Evolutionary conservation across 257 asterid genomes (phyloP).

Genomic region (Coffea eugenioides): DNA sequence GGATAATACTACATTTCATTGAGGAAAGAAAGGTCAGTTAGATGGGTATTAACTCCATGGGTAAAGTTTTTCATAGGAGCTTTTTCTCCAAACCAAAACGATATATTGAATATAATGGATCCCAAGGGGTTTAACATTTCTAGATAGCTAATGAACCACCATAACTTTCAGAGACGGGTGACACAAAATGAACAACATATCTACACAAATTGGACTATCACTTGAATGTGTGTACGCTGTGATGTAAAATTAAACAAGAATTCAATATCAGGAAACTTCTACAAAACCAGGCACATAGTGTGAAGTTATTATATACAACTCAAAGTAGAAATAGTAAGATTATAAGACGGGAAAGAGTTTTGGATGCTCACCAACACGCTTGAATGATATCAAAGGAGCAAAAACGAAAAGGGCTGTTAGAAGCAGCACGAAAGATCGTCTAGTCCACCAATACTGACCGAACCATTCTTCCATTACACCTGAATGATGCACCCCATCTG

Average conservation of each 20-base stretch:
- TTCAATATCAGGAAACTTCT: background rate
- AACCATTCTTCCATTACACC: conserved; percentile 94
- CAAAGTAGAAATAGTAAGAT: background rate
- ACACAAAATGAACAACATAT: background rate
- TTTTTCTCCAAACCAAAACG: background rate
- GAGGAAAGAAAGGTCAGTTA: background rate
- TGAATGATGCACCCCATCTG: conserved; percentile 75
- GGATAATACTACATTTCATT: background rate
- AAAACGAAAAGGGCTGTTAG: conserved; percentile 62
- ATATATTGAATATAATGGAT: too few relatives aligned
- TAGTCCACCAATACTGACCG: conserved; percentile 84
- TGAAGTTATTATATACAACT: background rate
- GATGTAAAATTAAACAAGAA: background rate
- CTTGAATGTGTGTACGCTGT: background rate
- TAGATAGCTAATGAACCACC: background rate
- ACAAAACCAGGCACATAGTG: background rate
- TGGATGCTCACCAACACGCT: conserved; percentile 67
- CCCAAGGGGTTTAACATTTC: background rate
- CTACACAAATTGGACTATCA: background rate
- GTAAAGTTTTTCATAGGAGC: background rate
- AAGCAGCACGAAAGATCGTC: conserved; percentile 58
- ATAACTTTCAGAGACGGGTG: background rate
- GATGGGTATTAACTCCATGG: background rate
- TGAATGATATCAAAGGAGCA: conserved; percentile 71
- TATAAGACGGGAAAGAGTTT: background rate